Base-by-base conservation (phyloP, 441 rosid species). In the Gossypium lobatum region DNA sequence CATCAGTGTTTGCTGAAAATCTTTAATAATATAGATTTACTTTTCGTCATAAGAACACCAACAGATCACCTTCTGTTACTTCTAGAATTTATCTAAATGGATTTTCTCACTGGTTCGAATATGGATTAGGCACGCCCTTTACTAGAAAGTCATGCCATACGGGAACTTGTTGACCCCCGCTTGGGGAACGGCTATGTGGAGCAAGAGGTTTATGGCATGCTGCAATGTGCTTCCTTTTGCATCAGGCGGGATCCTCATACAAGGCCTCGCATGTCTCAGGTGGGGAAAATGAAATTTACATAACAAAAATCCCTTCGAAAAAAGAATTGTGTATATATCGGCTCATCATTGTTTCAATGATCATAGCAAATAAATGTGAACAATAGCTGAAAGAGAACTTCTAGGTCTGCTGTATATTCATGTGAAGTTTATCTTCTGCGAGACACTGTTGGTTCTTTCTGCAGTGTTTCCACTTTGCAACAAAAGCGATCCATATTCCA, bases 181-280 rank as follows among this genome's bases (percentile, higher is more conserved):
- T 78, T 89, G 72, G 80, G 81, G 67, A 76, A 82, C 71, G 77
- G 81, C 78, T 86, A 85, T 58, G 76, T 73, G 4, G 90, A 86
- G 74, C 71, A 62, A 70, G 91, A 89, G 80, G 80, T 87, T 42
- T 73, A 72, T 50, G 75, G 80, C 48, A 89, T 89, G 93, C 80
- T 88, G 48, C 74, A 80, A 48, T 87, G 91, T 79, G 91, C 93
- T 71, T 87, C 85, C 64, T 78, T 89, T 50, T 89, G 93, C 80
- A 86, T 89, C 67, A 78, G 87, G 6, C 86, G 91, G 66, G 88
- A 87, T 73, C 93, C 93, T 46, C 74, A 74, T 64, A 78, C 79
- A 6, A 83, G 93, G 80, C 93, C 93, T 73, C 80, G 93, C 23
- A 88, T 89, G 89, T 89, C 93, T 78, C 93, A 87, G 89, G 93